Evolutionary conservation across 2,329 filamentous ascomycete species (phyloP), one percentile per base, ranked within the genome.

Genomic region (Lasiodiplodia sp.): DNA sequence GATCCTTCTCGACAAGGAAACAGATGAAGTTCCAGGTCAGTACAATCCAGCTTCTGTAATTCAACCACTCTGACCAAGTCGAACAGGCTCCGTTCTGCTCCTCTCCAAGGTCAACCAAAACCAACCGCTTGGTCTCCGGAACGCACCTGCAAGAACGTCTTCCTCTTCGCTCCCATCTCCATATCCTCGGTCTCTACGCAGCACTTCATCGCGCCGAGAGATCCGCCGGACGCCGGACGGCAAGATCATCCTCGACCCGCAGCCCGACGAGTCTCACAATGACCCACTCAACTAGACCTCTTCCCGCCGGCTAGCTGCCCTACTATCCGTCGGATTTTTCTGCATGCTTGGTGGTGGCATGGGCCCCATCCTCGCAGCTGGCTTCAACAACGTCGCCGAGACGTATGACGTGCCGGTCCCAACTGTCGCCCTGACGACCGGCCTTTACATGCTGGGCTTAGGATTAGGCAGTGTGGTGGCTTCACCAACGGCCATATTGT

Each of bases 291-390:
- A 98, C 78, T 98, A 94, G 95, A 89, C 92, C 0, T 82, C 86
- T 8, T 93, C 92, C 89, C 88, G 93, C 51, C 86, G 95, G 78
- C 93, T 98, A 78, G 79, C 86, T 28, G 93, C 95, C 0, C 81
- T 98, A 70, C 74, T 97, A 0, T 95, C 91, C 0, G 83, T 98
- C 3, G 95, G 95, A 0, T 91, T 97, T 75, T 97, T 97, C 80
- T 97, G 94, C 79, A 92, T 97, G 89, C 81, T 97, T 21, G 95
- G 95, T 67, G 95, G 95, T 51, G 95, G 95, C 53, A 96, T 97
- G 84, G 97, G 94, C 0, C 92, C 95, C 0, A 84, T 97, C 37
- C 85, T 98, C 21, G 94, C 95, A 0, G 95, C 96, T 10, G 95
- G 94, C 12, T 98, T 97, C 82, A 90, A 89, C 38, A 84, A 96